Base-by-base conservation (phyloP, 257 asterid species). In the Ballota nigra region DNA sequence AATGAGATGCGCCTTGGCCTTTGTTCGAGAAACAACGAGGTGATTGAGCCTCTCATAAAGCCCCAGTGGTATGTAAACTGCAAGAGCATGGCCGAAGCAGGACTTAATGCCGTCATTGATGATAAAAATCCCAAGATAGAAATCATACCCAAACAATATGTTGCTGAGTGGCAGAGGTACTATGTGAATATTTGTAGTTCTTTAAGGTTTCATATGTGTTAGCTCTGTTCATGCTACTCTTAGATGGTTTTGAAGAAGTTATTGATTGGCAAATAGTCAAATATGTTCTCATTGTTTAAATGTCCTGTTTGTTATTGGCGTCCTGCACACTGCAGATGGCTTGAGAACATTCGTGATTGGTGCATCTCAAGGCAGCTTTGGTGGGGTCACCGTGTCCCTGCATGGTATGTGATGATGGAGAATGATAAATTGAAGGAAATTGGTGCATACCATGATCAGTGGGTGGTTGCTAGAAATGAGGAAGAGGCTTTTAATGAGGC, bases 341-440 rank as follows among this genome's bases (percentile, higher is more conserved):
- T 94, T 61, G 97, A 89, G 81, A 91, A 94, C 66, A 94, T 91
- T 73, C 97, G 90, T 64, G 97, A 91, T 82, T 94, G 99, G 97
- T 94, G 99, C 83, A 81, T 94, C 77, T 94, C 99, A 70, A 86
- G 99, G 80, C 99, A 94, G 78, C 95, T 94, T 73, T 94, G 99
- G 99, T 94, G 97, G 99, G 99, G 99, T 63, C 99, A 91, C 66
- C 92, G 92, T 34, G 75, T 91, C 76, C 97, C 97, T 19, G 97
- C 99, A 34, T 94, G 97, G 97, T 94, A 91, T 77, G 97, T 83
- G 45, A 41, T 76, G 29, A 70, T 94, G 81, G 91, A 92, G 24
- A 89, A 77, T 55, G 97, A 94, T 81, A 72, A 94, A 49, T 79
- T 81, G 78, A 87, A 83, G 82, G 97, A 85, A 78, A 69, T 88